Percentiles rank a stretch among this genome's conserved stretches.
Evolutionary conservation across 1,139 yeast genomes (phyloP).

Genomic region (Hansenula lynferdii): DNA sequence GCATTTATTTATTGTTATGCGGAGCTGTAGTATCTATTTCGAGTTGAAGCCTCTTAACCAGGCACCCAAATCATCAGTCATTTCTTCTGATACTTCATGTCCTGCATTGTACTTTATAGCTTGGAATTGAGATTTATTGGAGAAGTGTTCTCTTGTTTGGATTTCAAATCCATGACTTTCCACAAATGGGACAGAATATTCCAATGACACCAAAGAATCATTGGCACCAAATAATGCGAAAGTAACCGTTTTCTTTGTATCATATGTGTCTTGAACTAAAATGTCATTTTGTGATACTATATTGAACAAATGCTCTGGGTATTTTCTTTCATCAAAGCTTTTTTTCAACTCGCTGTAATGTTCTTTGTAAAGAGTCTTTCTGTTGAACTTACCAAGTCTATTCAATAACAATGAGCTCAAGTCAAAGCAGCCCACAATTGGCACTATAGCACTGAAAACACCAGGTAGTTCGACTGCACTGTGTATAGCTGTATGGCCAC

Average conservation of each 20-base stretch:
- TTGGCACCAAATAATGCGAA: slow-evolving; percentile 15
- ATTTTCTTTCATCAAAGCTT: not conserved
- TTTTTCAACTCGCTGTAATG: slow-evolving; percentile 1
- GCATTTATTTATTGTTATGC: too few relatives aligned
- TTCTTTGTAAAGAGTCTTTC: not conserved
- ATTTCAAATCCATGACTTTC: slow-evolving; percentile 1
- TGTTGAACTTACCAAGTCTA: slow-evolving; percentile 26
- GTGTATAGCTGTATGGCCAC: slow-evolving; percentile 55
- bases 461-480: slow-evolving; percentile 38
- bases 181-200: slow-evolving; percentile 12
- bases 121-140: slow-evolving; percentile 6
- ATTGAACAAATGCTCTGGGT: slow-evolving; percentile 9
- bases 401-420: slow-evolving; percentile 39
- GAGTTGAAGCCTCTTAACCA: slow-evolving; percentile 7
- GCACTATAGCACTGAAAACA: slow-evolving; percentile 35
- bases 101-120: slow-evolving; percentile 12
- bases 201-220: slow-evolving; percentile 11
- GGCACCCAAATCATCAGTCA: slow-evolving; percentile 11
- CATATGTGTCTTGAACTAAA: slow-evolving; percentile 6
- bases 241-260: slow-evolving; percentile 6
- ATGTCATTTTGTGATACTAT: slow-evolving; percentile 11
- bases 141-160: slow-evolving; percentile 2
- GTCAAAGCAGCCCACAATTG: slow-evolving; percentile 45
- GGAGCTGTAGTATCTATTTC: too few relatives aligned
- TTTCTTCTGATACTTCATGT: slow-evolving; percentile 16